These are phyloP conservation scores for Phyllosticta ampelicida DNA, from an alignment of 2,329 filamentous ascomycete species.

Conservation along the genomic window DNA sequence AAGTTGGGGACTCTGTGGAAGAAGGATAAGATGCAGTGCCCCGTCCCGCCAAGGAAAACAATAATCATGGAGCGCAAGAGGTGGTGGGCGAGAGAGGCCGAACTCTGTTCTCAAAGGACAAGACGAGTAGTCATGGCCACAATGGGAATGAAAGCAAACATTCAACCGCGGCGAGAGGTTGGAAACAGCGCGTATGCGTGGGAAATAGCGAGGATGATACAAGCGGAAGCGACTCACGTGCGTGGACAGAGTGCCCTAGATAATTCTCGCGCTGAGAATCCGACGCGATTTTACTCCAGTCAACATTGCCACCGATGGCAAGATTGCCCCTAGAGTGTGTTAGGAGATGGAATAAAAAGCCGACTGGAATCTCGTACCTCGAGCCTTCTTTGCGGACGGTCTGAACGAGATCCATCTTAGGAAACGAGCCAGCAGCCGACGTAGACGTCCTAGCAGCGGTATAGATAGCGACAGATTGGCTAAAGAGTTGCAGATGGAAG, in stretches of 20 bases:
- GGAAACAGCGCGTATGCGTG: too few relatives aligned
- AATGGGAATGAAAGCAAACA: not conserved
- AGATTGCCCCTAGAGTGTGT: not conserved
- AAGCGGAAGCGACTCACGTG: slow-evolving; percentile 34
- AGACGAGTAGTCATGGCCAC: not conserved
- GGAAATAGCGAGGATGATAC: not conserved
- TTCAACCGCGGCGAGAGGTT: not conserved
- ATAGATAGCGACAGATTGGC: too few relatives aligned
- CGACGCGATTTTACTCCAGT: slow-evolving; percentile 86
- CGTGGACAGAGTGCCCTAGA: slow-evolving; percentile 84
- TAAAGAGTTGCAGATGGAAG: too few relatives aligned
- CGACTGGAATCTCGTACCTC: slow-evolving; percentile 39
- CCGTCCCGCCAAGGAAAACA: not conserved
- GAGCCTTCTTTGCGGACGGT: slow-evolving; percentile 82
- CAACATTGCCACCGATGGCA: slow-evolving; percentile 56
- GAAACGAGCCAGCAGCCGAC: too few relatives aligned
- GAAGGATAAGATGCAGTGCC: not conserved
- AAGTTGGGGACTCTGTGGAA: not conserved
- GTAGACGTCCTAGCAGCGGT: too few relatives aligned
- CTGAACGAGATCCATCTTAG: slow-evolving; percentile 78
- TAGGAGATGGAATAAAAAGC: not conserved
- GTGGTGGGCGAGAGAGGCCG: not conserved
- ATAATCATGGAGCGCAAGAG: not conserved
- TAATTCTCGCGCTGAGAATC: slow-evolving; percentile 83
- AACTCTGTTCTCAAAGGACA: not conserved